Evolutionary conservation across 805 yeast genomes (phyloP).

Genomic region (Zygoascus ofunaensis): DNA sequence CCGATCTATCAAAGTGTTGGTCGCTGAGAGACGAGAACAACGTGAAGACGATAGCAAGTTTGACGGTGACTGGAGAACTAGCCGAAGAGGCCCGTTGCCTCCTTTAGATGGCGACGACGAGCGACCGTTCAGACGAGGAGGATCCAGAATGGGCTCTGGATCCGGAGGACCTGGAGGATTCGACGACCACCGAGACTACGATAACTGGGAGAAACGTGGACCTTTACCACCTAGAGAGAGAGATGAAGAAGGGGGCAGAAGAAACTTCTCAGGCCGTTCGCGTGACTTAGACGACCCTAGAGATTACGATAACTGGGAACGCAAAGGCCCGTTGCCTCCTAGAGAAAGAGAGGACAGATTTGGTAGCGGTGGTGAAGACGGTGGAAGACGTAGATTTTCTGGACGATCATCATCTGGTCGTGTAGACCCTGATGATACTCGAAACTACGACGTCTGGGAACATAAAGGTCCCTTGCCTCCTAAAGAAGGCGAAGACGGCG

Average conservation of each 20-base stretch:
- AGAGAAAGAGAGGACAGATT: constrained; percentile 17
- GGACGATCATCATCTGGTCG: no score
- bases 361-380: neutral
- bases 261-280: constrained; percentile 20
- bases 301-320: constrained; percentile 26
- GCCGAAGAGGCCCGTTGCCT: constrained; percentile 14
- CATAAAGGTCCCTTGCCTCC: constrained; percentile 41
- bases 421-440: constrained; percentile 15
- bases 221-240: constrained; percentile 45
- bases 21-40: constrained; percentile 54
- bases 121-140: no score
- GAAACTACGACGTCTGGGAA: constrained; percentile 25
- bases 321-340: constrained; percentile 37
- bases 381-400: constrained; percentile 18
- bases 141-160: constrained; percentile 28
- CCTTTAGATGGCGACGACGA: constrained; percentile 16
- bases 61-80: constrained; percentile 28
- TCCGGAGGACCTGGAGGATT: constrained; percentile 28
- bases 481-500: constrained; percentile 28
- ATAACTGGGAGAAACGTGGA: constrained; percentile 33
- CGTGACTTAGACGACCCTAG: constrained; percentile 16
- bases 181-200: constrained; percentile 18
- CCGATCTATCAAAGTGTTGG: constrained; percentile 62
- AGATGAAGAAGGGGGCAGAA: constrained; percentile 2
- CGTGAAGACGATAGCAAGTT: constrained; percentile 33